Percentiles rank a stretch among this genome's conserved stretches.
Evolutionary conservation across 306 rosid species (phyloP).

Genomic region (Dryas drummondii): DNA sequence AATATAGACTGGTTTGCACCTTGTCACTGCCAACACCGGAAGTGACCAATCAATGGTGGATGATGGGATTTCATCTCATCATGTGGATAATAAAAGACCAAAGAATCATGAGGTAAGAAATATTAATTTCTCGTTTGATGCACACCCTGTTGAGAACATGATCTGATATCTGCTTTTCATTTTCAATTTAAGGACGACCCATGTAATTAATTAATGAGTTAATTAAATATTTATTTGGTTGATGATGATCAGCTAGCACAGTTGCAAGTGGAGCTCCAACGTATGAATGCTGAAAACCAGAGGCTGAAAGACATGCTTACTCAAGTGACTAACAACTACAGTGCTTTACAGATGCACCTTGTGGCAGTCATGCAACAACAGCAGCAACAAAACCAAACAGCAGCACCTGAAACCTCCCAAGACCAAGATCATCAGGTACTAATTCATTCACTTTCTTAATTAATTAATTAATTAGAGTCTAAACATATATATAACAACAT

Average conservation of each 20-base stretch:
- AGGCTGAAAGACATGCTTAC: constrained; percentile 75
- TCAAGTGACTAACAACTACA: constrained; percentile 72
- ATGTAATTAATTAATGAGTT: background rate
- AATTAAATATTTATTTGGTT: background rate
- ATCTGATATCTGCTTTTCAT: background rate
- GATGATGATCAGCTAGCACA: constrained; percentile 52
- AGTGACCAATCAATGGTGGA: constrained; percentile 90
- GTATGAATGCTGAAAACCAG: constrained; percentile 73
- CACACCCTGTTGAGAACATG: background rate
- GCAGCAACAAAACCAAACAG: constrained; percentile 42
- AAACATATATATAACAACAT: no score
- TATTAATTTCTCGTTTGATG: background rate
- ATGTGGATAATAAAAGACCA: constrained; percentile 50
- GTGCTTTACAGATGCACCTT: constrained; percentile 71
- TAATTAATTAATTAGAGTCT: no score
- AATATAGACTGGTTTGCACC: constrained; percentile 76
- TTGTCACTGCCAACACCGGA: constrained; percentile 70
- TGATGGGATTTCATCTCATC: constrained; percentile 75
- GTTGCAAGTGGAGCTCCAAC: constrained; percentile 70
- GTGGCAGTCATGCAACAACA: constrained; percentile 64
- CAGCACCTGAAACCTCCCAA: constrained; percentile 13
- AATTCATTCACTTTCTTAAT: background rate
- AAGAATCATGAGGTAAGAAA: constrained; percentile 60
- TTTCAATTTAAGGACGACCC: background rate
- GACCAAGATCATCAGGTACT: constrained; percentile 20